phyloP scores from a whole-genome alignment of 2,329 filamentous ascomycete genomes.

The Epichloe sp. region DNA sequence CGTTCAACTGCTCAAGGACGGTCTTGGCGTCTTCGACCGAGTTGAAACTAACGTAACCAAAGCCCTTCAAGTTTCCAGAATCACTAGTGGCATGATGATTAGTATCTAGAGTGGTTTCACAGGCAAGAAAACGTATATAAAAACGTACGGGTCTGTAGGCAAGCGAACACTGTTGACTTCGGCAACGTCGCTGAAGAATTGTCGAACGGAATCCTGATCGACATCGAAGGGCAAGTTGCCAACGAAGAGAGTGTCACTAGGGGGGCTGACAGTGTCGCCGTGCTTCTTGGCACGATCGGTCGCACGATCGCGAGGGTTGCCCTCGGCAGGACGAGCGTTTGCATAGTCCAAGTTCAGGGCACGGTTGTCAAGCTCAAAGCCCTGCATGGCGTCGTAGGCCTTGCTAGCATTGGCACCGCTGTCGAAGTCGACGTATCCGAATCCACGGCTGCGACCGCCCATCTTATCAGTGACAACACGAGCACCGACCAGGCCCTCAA shows the following conservation, averaged over 20 bases:
- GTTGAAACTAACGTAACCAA: conserved; percentile 78
- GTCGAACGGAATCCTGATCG: conserved; percentile 60
- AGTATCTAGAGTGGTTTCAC: not conserved
- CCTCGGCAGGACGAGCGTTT: conserved; percentile 47
- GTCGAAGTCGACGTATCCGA: conserved; percentile 84
- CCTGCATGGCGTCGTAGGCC: conserved; percentile 64
- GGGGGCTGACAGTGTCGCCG: conserved; percentile 67
- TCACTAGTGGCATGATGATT: conserved; percentile 36
- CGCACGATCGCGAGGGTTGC: conserved; percentile 41
- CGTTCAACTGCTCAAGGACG: conserved; percentile 58
- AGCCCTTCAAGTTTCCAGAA: conserved; percentile 75
- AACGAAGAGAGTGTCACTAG: conserved; percentile 79
- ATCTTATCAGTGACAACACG: conserved; percentile 77
- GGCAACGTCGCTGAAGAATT: conserved; percentile 60
- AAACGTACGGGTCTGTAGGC: conserved; percentile 63
- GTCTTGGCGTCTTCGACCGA: conserved; percentile 71
- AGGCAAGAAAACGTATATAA: not conserved
- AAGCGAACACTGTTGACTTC: conserved; percentile 70
- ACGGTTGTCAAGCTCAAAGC: conserved; percentile 60
- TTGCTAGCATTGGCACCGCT: conserved; percentile 53
- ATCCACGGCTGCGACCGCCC: conserved; percentile 74
- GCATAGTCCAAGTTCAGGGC: conserved; percentile 68
- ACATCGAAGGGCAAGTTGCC: conserved; percentile 82
- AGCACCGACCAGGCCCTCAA: conserved; percentile 57
- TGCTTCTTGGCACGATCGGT: conserved; percentile 53